phyloP scores from a whole-genome alignment of 2,329 filamentous ascomycete genomes.

The Lecanicillium sp. region DNA sequence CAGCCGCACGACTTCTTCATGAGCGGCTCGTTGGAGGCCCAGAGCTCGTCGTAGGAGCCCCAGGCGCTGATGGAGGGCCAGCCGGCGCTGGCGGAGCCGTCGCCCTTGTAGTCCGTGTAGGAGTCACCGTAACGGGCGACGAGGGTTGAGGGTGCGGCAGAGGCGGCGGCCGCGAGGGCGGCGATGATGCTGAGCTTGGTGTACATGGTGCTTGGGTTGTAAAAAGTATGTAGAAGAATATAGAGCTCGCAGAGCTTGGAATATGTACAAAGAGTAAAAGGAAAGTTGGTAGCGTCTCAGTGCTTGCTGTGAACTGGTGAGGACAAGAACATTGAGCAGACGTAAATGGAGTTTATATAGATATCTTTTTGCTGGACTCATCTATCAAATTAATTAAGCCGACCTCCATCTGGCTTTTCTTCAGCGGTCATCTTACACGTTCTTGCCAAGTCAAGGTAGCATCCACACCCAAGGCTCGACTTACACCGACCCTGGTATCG shows the following conservation, averaged over 20 bases:
- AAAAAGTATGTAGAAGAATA: not conserved
- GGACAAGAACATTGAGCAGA: not conserved
- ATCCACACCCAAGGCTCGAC: not conserved
- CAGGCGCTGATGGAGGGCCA: slow-evolving; percentile 19
- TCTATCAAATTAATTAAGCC: not conserved
- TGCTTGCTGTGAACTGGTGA: slow-evolving; percentile 9
- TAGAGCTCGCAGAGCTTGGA: not conserved
- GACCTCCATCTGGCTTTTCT: not conserved
- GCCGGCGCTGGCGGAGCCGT: slow-evolving; percentile 18
- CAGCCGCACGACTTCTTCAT: slow-evolving; percentile 15
- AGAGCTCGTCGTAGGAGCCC: slow-evolving; percentile 19
- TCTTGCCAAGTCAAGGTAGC: not conserved
- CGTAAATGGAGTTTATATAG: not conserved
- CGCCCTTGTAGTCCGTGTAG: slow-evolving; percentile 19
- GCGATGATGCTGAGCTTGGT: slow-evolving; percentile 5
- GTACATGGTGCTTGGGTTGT: slow-evolving; percentile 2
- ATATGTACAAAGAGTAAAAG: not conserved
- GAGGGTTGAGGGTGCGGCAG: slow-evolving; percentile 11
- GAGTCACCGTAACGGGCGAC: slow-evolving; percentile 15
- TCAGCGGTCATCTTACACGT: not conserved
- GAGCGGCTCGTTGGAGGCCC: slow-evolving; percentile 15
- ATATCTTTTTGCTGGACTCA: not conserved
- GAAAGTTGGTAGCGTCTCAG: slow-evolving; percentile 1
- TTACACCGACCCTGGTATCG: not conserved
- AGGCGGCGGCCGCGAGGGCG: slow-evolving; percentile 10